Evolutionary conservation across 129 eudicot genomes (phyloP).

Genomic region (sunflower (Helianthus annuus)): DNA sequence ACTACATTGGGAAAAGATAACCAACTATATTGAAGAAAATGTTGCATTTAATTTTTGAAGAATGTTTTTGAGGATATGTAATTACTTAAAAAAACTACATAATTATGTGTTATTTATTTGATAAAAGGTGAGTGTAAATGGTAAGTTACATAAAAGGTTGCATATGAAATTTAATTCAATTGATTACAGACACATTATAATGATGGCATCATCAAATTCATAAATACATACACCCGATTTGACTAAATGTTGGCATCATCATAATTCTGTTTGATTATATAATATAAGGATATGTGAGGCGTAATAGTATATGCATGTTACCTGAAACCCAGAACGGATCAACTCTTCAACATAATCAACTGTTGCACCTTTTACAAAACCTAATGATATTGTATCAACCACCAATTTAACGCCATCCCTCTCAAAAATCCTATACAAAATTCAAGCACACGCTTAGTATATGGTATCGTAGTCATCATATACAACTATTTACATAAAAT

Average conservation of each 20-base stretch:
- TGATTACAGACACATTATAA: not conserved
- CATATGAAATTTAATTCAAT: not conserved
- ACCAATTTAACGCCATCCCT: slow-evolving; percentile 91
- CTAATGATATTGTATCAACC: slow-evolving; percentile 83
- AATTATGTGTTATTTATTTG: not conserved
- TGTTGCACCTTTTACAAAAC: slow-evolving; percentile 93
- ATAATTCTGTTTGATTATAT: not conserved
- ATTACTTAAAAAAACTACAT: not conserved
- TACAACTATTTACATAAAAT: not conserved
- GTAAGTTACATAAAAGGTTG: not conserved
- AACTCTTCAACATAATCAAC: slow-evolving; percentile 98
- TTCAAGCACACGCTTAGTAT: slow-evolving; percentile 13
- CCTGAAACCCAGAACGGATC: slow-evolving; percentile 96
- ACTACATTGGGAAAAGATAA: not conserved
- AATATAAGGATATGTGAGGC: not conserved
- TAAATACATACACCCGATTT: not conserved
- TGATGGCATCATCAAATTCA: not conserved
- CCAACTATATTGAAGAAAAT: not conserved
- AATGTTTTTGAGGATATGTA: not conserved
- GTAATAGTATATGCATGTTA: slow-evolving; percentile 19
- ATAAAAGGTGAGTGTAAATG: not conserved
- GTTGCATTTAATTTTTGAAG: not conserved
- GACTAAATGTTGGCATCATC: not conserved
- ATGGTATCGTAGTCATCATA: not conserved
- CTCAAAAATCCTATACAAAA: slow-evolving; percentile 69